Evolutionary conservation across 306 rosid genomes (phyloP).

Genomic region (Macrotyloma uniflorum): DNA sequence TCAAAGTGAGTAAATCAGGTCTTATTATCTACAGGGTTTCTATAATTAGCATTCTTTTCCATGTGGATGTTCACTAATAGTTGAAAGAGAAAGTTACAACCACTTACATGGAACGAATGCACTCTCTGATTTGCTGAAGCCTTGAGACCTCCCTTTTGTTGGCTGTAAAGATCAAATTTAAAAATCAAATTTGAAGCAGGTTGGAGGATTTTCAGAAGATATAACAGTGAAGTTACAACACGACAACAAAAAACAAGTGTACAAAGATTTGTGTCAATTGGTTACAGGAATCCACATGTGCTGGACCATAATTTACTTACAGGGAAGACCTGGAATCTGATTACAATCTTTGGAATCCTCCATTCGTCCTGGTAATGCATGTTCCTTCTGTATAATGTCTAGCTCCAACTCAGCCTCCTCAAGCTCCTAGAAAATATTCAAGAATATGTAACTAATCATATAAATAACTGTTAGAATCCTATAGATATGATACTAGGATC

Average conservation of each 20-base stretch:
- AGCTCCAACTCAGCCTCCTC: slow-evolving; percentile 95
- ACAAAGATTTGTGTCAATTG: neutral
- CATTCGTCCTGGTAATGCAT: slow-evolving; percentile 42
- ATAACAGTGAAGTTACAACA: slow-evolving; percentile 13
- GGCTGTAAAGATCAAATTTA: slow-evolving; percentile 54
- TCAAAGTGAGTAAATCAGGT: neutral
- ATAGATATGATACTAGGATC: no score
- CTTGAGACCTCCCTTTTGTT: slow-evolving; percentile 58
- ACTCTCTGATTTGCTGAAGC: slow-evolving; percentile 75
- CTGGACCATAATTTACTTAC: slow-evolving; percentile 46
- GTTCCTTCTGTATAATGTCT: slow-evolving; percentile 69
- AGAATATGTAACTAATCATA: slow-evolving; percentile 30
- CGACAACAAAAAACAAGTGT: slow-evolving; percentile 3
- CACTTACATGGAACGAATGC: slow-evolving; percentile 77
- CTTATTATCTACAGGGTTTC: neutral
- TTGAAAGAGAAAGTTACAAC: slow-evolving; percentile 25
- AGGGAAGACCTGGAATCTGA: slow-evolving; percentile 46
- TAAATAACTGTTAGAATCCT: neutral
- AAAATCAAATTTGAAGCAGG: slow-evolving; percentile 9
- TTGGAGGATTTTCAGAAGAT: neutral
- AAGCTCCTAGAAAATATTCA: slow-evolving; percentile 62
- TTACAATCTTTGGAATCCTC: slow-evolving; percentile 50
- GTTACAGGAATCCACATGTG: neutral
- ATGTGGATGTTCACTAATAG: neutral
- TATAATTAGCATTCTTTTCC: slow-evolving; percentile 12